Evolutionary conservation across 805 yeast genomes (phyloP), one percentile per base, ranked within the genome.

Genomic region (Myxozyma sirexii): DNA sequence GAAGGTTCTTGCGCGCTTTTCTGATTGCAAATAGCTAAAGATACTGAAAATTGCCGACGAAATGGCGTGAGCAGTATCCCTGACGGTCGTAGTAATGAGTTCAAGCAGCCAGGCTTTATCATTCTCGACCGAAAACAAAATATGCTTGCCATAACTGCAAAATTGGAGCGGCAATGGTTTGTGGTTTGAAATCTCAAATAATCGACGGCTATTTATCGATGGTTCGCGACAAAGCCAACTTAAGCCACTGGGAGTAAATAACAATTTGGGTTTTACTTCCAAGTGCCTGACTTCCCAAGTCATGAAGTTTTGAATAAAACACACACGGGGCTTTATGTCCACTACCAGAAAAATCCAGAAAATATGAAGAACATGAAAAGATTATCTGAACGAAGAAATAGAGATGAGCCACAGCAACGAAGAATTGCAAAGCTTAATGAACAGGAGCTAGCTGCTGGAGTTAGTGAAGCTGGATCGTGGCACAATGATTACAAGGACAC

Each of bases 401-500:
- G 58, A 31, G 58, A 47, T 24, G 47, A 54, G 2, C 46, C 42
- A 17, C 48, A 27, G 17, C 31, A 45, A 39, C 60, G 65, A 6
- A 45, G 62, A 23, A 58, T 61, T 15, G 63, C 63, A 27, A 54
- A 53, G 26, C 41, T 68, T 23, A 90, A 84, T 69, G 82, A 84
- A 56, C 78, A 77, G 57, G 97, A 92, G 69, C 77, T 91, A 17
- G 80, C 80, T n/a, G 74, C 74, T 6, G 84, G 85, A 13, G 80
- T 84, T 0, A 72, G 86, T 0, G 78, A 80, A 37, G 74, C 77
- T 3, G 89, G 87, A 0, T 90, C 97, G 4, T 93, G 98, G 98
- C 98, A 93, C 71, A 79, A 83, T 60, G 96, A 92, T 65, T 90
- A 85, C 69, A 76, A 75, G 24, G 92, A 90, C 64, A 82, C 93